phyloP scores from a whole-genome alignment of 129 eudicot species.

The Chrysanthemum seticuspe region DNA sequence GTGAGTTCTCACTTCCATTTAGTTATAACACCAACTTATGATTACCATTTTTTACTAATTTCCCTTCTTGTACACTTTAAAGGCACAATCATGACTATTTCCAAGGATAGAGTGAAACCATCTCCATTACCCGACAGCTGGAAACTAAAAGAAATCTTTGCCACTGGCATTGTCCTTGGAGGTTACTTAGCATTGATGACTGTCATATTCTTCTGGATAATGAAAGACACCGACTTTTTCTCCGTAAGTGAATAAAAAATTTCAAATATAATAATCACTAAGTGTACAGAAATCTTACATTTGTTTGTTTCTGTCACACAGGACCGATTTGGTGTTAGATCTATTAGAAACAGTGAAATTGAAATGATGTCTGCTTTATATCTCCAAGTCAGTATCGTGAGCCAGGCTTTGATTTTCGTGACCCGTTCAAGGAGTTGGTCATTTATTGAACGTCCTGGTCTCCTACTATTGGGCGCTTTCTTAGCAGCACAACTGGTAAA shows the following conservation, averaged over 20 bases:
- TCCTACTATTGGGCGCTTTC: slow-evolving; percentile 64
- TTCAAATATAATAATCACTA: not conserved
- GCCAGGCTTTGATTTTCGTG: slow-evolving; percentile 94
- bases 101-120: slow-evolving; percentile 97
- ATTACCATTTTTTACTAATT: not conserved
- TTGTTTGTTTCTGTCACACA: slow-evolving; percentile 27
- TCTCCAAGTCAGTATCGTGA: slow-evolving; percentile 93
- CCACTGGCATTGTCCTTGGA: slow-evolving; percentile 92
- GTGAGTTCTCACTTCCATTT: slow-evolving; percentile 37
- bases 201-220: slow-evolving; percentile 92
- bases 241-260: slow-evolving; percentile 42
- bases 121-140: slow-evolving; percentile 97
- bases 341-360: slow-evolving; percentile 45
- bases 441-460: slow-evolving; percentile 92
- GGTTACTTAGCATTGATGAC: slow-evolving; percentile 94
- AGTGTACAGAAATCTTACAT: not conserved
- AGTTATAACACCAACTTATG: not conserved
- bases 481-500: slow-evolving; percentile 86
- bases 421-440: slow-evolving; percentile 96
- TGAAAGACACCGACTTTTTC: slow-evolving; percentile 78
- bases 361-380: slow-evolving; percentile 97
- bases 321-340: slow-evolving; percentile 69
- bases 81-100: slow-evolving; percentile 99
- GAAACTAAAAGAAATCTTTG: slow-evolving; percentile 94
- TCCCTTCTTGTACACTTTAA: not conserved